Base-by-base conservation (phyloP, 2,329 filamentous ascomycete genomes). In the Tolypocladium nubicola region DNA sequence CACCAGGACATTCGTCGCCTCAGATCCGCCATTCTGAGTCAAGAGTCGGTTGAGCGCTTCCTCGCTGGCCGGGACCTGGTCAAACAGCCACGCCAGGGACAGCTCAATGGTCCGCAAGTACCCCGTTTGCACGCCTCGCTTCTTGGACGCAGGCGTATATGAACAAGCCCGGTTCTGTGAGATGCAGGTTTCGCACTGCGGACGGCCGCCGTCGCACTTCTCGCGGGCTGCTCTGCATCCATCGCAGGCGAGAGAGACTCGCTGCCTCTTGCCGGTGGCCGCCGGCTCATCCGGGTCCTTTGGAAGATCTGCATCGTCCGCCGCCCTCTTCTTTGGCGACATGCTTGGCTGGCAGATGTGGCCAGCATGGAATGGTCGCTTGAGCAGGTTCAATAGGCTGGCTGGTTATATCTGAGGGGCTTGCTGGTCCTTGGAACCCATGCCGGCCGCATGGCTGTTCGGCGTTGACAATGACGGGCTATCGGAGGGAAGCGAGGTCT, bases 51-150 rank as follows among this genome's bases (percentile, higher is more conserved):
- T 77, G 30, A 89, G 75, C 16, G 78, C 76, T 55, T 77, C 74
- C 68, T 89, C 85, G 53, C 77, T 79, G 11, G 79, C 82, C 16
- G 82, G 77, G 40, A 84, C 78, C 56, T 81, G 80, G 59, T 83
- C 79, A 59, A 89, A 86, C 1, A 88, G 72, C 76, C 84, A 84
- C 14, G 84, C 85, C 56, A 88, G 76, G 11, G 85, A 80, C 49
- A 88, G 70, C 69, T 92, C 88, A 21, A 92, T 75, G 0, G 86
- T 87, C 39, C 87, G 81, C 56, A 92, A 86, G 66, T 91, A 90
- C 19, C 89, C 88, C n/a, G 88, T 88, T 64, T 88, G 88, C 13
- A 92, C 83, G 4, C 89, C 88, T 61, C 88, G 79, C 69, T 90
- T 90, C 71, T 89, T 90, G 9, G 86, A 84, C 56, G 83, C 84